These are phyloP conservation scores for Anastatica hierochuntica DNA, from an alignment of 345 rosid genomes.

Conservation along the genomic window DNA sequence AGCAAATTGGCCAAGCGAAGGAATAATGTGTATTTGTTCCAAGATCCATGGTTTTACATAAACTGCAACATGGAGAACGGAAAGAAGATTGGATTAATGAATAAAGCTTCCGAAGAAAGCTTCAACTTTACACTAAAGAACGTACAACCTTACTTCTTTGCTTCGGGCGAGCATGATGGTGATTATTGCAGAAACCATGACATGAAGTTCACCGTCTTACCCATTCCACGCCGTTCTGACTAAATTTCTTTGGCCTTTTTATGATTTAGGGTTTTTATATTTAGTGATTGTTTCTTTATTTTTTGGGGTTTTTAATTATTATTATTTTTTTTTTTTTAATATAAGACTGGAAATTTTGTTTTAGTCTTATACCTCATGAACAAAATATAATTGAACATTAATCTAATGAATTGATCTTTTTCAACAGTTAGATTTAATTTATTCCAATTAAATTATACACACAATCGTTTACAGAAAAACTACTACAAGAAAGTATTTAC, in stretches of 20 bases:
- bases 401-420: too few relatives aligned
- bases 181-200: constrained; percentile 46
- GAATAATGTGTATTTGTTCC: constrained; percentile 50
- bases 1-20: constrained; percentile 28
- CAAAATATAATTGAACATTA: too few relatives aligned
- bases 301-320: too few relatives aligned
- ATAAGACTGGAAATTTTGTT: too few relatives aligned
- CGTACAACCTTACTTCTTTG: constrained; percentile 47
- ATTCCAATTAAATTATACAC: too few relatives aligned
- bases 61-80: constrained; percentile 41
- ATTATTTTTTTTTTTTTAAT: too few relatives aligned
- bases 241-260: background rate
- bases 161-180: constrained; percentile 49
- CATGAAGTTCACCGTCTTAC: constrained; percentile 54
- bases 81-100: constrained; percentile 31
- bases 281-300: too few relatives aligned
- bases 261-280: background rate
- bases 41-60: constrained; percentile 35
- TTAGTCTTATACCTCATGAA: too few relatives aligned
- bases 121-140: constrained; percentile 33
- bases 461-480: too few relatives aligned
- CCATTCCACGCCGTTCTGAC: constrained; percentile 24
- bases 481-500: too few relatives aligned
- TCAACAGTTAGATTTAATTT: too few relatives aligned
- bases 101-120: constrained; percentile 38